Percentiles rank a stretch among this genome's conserved stretches.
Conservation (phyloP, 495 filamentous ascomycete species). For the Talaromyces stipitatus region DNA sequence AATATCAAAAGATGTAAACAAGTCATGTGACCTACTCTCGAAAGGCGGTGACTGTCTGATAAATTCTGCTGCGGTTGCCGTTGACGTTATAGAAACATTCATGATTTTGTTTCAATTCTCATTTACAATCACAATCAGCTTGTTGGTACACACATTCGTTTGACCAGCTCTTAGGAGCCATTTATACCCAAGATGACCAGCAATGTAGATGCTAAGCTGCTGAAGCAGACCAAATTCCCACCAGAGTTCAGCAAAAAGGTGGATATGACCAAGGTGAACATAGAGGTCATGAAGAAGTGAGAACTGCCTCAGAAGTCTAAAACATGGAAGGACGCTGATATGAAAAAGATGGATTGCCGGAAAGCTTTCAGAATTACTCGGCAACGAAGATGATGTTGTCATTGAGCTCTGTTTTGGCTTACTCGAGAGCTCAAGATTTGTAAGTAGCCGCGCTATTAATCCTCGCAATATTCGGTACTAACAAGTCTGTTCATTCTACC, state of each 20-base stretch:
- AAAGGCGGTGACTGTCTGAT: neutral
- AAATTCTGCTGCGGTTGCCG: neutral
- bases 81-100: neutral
- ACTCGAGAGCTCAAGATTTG: slow-evolving; percentile 71
- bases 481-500: neutral
- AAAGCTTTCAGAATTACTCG: slow-evolving; percentile 78
- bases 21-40: neutral
- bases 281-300: slow-evolving; percentile 96
- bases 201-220: slow-evolving; percentile 76
- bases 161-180: neutral
- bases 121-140: neutral
- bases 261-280: slow-evolving; percentile 92
- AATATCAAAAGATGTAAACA: neutral
- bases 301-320: slow-evolving; percentile 17
- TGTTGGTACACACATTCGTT: neutral
- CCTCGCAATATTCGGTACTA: neutral
- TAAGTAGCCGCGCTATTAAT: slow-evolving; percentile 36
- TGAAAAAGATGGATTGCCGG: slow-evolving; percentile 77
- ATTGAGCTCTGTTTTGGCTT: slow-evolving; percentile 88
- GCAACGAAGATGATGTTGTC: slow-evolving; percentile 88
- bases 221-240: slow-evolving; percentile 88
- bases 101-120: neutral
- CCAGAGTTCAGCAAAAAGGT: slow-evolving; percentile 92
- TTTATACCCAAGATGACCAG: slow-evolving; percentile 49
- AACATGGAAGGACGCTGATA: no score